Conservation (phyloP, 78 protist genomes). For the Protostelium mycophagum region DNA sequence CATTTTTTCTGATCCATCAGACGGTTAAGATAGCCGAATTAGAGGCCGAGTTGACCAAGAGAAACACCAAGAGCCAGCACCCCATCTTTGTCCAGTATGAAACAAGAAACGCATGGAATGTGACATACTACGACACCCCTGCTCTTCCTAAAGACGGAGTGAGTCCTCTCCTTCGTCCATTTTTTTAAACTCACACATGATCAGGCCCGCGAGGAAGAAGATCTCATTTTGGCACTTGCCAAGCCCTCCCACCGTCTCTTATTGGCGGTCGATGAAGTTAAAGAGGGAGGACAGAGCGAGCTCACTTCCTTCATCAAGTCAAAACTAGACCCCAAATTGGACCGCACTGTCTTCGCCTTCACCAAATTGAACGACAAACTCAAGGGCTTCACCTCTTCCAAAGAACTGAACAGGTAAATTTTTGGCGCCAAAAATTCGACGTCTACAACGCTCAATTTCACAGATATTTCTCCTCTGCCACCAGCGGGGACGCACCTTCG, state of each 20-base stretch:
- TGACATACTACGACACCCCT: constrained; percentile 48
- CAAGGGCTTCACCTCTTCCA: constrained; percentile 9
- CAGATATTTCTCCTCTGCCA: constrained; percentile 8
- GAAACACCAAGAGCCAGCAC: constrained; percentile 6
- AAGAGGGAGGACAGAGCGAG: constrained; percentile 1
- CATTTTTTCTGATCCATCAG: constrained; percentile 20
- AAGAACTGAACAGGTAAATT: constrained; percentile 34
- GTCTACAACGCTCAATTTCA: too few relatives aligned
- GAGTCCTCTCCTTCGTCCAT: not conserved
- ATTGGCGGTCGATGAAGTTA: constrained; percentile 31
- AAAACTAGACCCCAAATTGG: constrained; percentile 47
- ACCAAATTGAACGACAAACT: constrained; percentile 21
- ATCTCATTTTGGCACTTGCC: not conserved
- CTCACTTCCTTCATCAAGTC: constrained; percentile 40
- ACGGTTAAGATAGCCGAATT: constrained; percentile 2
- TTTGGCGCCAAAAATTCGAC: too few relatives aligned
- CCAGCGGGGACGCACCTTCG: constrained; percentile 14
- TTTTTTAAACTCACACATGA: not conserved
- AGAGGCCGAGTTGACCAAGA: constrained; percentile 4
- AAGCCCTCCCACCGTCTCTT: constrained; percentile 21
- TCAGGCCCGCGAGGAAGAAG: constrained; percentile 24
- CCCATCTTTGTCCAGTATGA: constrained; percentile 50
- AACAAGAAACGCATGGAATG: constrained; percentile 28
- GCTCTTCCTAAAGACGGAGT: not conserved
- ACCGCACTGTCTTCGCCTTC: constrained; percentile 49